Conservation (phyloP, 768 basidiomycete genomes). For the Tricholomella constricta region DNA sequence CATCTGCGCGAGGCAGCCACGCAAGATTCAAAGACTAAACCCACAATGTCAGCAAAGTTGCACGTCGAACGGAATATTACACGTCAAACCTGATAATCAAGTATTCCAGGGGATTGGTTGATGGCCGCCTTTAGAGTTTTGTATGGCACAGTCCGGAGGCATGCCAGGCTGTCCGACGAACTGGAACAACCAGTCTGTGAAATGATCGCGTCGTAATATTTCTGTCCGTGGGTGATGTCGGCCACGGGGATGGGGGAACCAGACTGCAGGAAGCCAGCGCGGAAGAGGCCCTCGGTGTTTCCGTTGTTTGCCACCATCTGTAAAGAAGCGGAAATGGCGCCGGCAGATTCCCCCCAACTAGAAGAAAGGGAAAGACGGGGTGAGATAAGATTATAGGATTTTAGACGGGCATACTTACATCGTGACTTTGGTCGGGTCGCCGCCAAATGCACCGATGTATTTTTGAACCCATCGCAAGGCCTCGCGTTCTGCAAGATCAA, state of each 20-base stretch:
- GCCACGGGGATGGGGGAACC: conserved; percentile 48
- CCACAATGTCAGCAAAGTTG: conserved; percentile 26
- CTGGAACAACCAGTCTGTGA: conserved; percentile 39
- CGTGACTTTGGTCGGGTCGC: conserved; percentile 59
- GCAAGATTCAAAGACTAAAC: conserved; percentile 44
- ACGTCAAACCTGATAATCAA: conserved; percentile 23
- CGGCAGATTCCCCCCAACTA: conserved; percentile 59
- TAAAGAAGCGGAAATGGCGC: conserved; percentile 51
- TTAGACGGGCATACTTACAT: conserved; percentile 43
- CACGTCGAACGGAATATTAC: background rate
- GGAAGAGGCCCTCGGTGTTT: conserved; percentile 47
- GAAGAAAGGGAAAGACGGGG: background rate
- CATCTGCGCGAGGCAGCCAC: conserved; percentile 54
- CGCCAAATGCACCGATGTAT: conserved; percentile 65
- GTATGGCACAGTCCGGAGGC: conserved; percentile 43
- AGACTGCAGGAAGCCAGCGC: conserved; percentile 52
- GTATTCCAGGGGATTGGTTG: conserved; percentile 42
- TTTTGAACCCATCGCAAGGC: conserved; percentile 68
- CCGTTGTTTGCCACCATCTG: conserved; percentile 52
- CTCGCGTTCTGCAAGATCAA: conserved; percentile 45
- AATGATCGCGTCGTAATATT: conserved; percentile 46
- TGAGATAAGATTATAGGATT: conserved; percentile 18
- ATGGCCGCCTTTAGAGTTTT: conserved; percentile 42
- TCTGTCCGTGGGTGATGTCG: conserved; percentile 45
- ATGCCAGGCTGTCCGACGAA: conserved; percentile 41